Conservation (phyloP, 2,329 filamentous ascomycete species). For the Fusarium chlamydosporum region DNA sequence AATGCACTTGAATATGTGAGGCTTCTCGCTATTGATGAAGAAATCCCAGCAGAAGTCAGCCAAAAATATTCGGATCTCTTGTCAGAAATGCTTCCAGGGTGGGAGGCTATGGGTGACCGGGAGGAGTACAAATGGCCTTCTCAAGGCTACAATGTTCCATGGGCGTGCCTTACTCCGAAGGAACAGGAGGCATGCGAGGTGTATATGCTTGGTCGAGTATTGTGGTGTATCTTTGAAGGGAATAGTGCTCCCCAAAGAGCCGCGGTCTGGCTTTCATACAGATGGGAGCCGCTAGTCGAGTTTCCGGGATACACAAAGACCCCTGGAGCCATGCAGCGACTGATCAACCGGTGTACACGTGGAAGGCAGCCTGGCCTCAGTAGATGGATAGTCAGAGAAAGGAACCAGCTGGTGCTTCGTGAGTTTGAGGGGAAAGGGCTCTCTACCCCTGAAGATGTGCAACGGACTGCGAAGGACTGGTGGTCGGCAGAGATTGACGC, state of each 20-base stretch:
- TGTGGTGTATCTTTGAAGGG: constrained; percentile 75
- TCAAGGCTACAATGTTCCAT: constrained; percentile 68
- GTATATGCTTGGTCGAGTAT: constrained; percentile 72
- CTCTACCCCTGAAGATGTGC: constrained; percentile 56
- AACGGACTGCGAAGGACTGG: constrained; percentile 60
- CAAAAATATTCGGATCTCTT: constrained; percentile 61
- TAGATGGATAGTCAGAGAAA: constrained; percentile 60
- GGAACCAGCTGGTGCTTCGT: constrained; percentile 63
- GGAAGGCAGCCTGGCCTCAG: constrained; percentile 63
- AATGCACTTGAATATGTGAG: constrained; percentile 71
- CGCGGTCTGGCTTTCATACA: constrained; percentile 72
- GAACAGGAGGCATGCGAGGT: constrained; percentile 72
- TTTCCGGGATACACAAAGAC: constrained; percentile 68
- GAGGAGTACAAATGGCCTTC: constrained; percentile 65
- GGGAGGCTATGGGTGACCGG: constrained; percentile 57
- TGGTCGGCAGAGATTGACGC: constrained; percentile 64
- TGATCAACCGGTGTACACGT: constrained; percentile 67
- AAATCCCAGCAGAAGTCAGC: constrained; percentile 58
- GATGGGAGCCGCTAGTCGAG: constrained; percentile 67
- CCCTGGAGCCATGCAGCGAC: constrained; percentile 60
- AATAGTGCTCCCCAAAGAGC: constrained; percentile 70
- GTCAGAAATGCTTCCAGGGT: constrained; percentile 62
- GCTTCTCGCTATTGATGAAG: constrained; percentile 66
- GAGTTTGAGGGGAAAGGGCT: constrained; percentile 52
- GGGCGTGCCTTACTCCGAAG: constrained; percentile 64